These are phyloP conservation scores for Ogataea glucozyma DNA, from an alignment of 805 yeast species.

Conservation along the genomic window DNA sequence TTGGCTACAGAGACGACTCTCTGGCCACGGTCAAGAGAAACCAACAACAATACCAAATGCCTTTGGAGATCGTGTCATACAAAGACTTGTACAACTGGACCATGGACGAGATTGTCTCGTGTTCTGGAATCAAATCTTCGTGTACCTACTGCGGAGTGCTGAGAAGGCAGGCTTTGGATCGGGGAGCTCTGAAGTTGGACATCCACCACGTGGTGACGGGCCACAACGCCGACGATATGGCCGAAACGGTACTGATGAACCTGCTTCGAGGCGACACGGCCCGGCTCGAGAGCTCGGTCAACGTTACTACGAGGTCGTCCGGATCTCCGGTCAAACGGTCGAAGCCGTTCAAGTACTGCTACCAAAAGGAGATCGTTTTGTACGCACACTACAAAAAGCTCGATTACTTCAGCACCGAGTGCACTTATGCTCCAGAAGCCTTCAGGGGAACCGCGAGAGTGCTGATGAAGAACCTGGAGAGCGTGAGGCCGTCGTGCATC, in stretches of 20 bases:
- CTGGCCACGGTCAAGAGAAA: conserved; percentile 95
- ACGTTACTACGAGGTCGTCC: conserved; percentile 76
- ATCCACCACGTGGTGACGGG: conserved; percentile 95
- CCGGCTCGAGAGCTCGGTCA: conserved; percentile 82
- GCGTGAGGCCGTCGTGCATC: conserved; percentile 88
- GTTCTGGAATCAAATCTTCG: conserved; percentile 90
- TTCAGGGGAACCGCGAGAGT: conserved; percentile 97
- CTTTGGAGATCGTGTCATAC: conserved; percentile 60
- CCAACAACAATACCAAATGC: conserved; percentile 62
- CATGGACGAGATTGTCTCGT: conserved; percentile 95
- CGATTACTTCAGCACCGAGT: conserved; percentile 96
- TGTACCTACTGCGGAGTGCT: conserved; percentile 98
- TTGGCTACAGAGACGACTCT: conserved; percentile 96
- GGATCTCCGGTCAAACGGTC: conserved; percentile 92
- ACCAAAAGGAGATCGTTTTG: conserved; percentile 94
- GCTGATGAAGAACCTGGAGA: conserved; percentile 83
- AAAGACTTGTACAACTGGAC: conserved; percentile 94
- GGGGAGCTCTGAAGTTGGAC: conserved; percentile 88
- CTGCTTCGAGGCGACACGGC: conserved; percentile 94
- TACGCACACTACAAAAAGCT: conserved; percentile 95
- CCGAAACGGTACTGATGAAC: conserved; percentile 96
- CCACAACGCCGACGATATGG: conserved; percentile 99
- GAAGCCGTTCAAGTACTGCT: conserved; percentile 93
- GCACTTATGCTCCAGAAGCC: conserved; percentile 98
- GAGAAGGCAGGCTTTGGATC: conserved; percentile 91